Conservation (phyloP, 73 alveolate species). For the Paramecium tetraurelia region DNA sequence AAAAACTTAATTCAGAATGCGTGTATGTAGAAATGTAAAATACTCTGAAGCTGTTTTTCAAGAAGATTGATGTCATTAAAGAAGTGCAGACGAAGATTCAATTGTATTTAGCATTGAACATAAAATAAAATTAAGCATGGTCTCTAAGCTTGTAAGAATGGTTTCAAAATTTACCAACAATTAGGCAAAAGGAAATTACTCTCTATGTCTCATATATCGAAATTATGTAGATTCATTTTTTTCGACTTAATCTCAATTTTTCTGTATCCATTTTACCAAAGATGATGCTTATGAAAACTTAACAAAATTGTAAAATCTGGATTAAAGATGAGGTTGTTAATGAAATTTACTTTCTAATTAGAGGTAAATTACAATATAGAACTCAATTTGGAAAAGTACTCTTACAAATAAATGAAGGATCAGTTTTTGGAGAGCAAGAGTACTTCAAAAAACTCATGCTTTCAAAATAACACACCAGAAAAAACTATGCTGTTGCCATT, state of each 20-base stretch:
- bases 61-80: neutral
- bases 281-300: neutral
- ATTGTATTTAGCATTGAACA: neutral
- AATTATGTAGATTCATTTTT: conserved; percentile 24
- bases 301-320: neutral
- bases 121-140: neutral
- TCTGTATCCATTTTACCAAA: neutral
- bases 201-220: neutral
- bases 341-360: neutral
- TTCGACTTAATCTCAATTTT: conserved; percentile 2
- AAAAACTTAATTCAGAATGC: neutral
- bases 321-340: neutral
- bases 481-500: neutral
- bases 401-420: neutral
- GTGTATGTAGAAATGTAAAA: neutral
- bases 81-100: neutral
- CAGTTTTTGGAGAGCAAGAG: neutral
- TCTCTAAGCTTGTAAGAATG: neutral
- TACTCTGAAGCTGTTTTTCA: neutral
- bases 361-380: conserved; percentile 13
- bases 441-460: neutral
- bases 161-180: neutral
- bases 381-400: neutral
- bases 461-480: neutral
- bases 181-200: neutral